Evolutionary conservation across 1,284 basidiomycete genomes (phyloP), one percentile per base, ranked within the genome.

Genomic region (Phaffia rhodozyma): DNA sequence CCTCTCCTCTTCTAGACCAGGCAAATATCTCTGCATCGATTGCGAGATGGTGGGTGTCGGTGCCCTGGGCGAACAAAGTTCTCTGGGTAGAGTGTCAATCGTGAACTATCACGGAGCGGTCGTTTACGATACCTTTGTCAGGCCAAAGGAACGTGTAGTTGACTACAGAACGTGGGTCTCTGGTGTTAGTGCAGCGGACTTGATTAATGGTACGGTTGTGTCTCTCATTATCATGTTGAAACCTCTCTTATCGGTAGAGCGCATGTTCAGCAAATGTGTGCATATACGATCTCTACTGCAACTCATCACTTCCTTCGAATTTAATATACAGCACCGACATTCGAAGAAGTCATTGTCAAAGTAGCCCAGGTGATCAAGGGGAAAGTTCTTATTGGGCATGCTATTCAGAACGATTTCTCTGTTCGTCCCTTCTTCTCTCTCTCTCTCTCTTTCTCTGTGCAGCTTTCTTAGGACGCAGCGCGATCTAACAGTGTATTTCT

Each of bases 11-110:
- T 38, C 21, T 65, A 89, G 86, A 63, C 82, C 84, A 1, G 89
- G 87, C 57, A 86, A 84, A 73, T 91, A 86, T 68, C 75, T 94
- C 34, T 85, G 90, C 0, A 78, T 97, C 53, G 93, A 97, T 74
- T 97, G 93, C 70, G 93, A 98, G 76, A 97, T 98, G 93, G 94
- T 98, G 3, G 93, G 93, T 1, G 84, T 97, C 6, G 92, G 93
- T 0, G 81, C 84, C 11, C 80, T 86, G 38, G 92, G 91, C 13
- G 68, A 81, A 1, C 83, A 96, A 72, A 91, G 87, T 0, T 86
- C 86, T 0, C 80, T 97, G 1, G 94, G 94, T 1, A 85, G 93
- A 53, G 90, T 97, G 62, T 91, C 87, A 55, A 75, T 97, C 52
- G 91, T 97, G 66, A 96, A 97, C 74, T 96, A 85, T 73, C 80